Percentiles rank a stretch among this genome's conserved stretches.
phyloP scores from a whole-genome alignment of 805 yeast species.

The Ogataea glucozyma region DNA sequence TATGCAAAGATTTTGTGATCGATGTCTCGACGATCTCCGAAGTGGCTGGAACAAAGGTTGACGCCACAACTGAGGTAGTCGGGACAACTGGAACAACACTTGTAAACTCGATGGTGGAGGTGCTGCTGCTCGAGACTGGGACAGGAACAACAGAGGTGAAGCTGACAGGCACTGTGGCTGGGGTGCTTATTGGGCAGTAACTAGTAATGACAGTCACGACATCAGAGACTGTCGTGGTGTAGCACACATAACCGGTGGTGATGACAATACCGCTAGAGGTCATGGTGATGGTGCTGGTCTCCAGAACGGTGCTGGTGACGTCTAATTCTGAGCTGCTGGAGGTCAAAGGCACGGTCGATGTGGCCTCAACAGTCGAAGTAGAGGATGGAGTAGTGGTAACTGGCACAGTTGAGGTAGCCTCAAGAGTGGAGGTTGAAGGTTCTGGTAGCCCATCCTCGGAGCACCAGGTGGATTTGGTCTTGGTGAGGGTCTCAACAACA shows the following conservation, averaged over 20 bases:
- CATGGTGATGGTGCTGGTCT: constrained; percentile 1
- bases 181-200: constrained; percentile 5
- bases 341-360: background rate
- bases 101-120: no score
- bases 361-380: background rate
- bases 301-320: background rate
- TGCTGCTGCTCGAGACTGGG: background rate
- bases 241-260: constrained; percentile 5
- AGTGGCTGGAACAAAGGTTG: background rate
- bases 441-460: constrained; percentile 8
- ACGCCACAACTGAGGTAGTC: background rate
- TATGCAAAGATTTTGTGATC: background rate
- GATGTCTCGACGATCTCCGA: background rate
- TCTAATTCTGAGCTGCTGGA: constrained; percentile 3
- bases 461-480: constrained; percentile 8
- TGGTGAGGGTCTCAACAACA: constrained; percentile 2
- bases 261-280: background rate
- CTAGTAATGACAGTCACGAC: constrained; percentile 1
- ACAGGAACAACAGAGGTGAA: background rate
- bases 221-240: background rate
- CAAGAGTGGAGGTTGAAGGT: background rate
- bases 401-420: background rate
- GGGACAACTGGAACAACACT: background rate
- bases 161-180: no score
- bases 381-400: background rate